A percentile compares a stretch with the other conserved stretches of the same genome.
These are phyloP conservation scores for Lachancea quebecensis DNA, from an alignment of 805 yeast species.

Conservation along the genomic window DNA sequence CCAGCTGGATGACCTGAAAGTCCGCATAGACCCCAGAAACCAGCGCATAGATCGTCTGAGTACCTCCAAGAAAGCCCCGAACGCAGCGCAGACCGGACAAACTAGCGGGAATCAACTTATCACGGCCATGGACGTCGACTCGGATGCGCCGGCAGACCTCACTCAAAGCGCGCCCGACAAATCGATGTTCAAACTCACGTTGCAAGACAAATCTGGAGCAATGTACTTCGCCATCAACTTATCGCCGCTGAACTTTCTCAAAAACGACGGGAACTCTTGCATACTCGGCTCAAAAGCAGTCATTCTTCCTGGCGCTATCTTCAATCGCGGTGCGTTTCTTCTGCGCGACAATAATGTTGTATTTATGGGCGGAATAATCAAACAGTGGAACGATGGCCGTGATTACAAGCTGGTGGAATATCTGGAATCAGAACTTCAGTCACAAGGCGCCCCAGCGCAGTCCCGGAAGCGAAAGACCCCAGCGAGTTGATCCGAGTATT, in stretches of 20 bases:
- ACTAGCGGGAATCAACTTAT: background rate
- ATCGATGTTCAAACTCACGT: slow-evolving; percentile 43
- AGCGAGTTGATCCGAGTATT: background rate
- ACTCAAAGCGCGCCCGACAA: slow-evolving; percentile 3
- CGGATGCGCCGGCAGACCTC: slow-evolving; percentile 3
- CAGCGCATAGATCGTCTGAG: slow-evolving; percentile 52
- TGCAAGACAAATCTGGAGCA: slow-evolving; percentile 48
- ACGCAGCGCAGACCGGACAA: background rate
- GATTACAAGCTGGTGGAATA: slow-evolving; percentile 28
- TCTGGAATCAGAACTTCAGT: slow-evolving; percentile 24
- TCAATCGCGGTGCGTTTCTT: slow-evolving; percentile 42
- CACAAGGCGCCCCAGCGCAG: slow-evolving; percentile 2
- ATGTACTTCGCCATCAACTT: slow-evolving; percentile 52
- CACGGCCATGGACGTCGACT: slow-evolving; percentile 6
- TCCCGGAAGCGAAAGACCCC: slow-evolving; percentile 6
- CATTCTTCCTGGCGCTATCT: slow-evolving; percentile 40
- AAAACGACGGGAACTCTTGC: slow-evolving; percentile 32
- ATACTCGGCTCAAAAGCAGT: slow-evolving; percentile 54
- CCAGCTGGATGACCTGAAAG: slow-evolving; percentile 51
- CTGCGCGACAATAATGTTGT: slow-evolving; percentile 24
- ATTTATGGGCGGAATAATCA: slow-evolving; percentile 36
- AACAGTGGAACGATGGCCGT: slow-evolving; percentile 34
- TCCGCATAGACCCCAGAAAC: slow-evolving; percentile 48
- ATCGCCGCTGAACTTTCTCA: slow-evolving; percentile 45
- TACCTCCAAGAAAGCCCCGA: slow-evolving; percentile 14